Evolutionary conservation across 441 rosid genomes (phyloP), one percentile per base, ranked within the genome.

Genomic region (Erysimum pusillum): DNA sequence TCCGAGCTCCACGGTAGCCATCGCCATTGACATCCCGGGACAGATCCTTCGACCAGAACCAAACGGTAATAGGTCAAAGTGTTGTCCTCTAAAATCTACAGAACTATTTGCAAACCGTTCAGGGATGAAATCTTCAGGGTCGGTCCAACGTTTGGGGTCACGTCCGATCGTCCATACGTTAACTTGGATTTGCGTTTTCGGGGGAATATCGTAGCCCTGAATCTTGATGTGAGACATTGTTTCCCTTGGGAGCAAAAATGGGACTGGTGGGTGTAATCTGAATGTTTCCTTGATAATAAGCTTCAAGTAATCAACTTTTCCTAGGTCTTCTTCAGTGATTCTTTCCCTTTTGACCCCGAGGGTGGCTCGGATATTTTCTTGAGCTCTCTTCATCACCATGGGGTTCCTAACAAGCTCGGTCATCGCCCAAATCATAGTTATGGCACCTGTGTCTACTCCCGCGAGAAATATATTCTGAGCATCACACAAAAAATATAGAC

Each of bases 211-310:
- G 0, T 72, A 80, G 57, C 73, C 73, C 9, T 76, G 61, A n/a
- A 80, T 65, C 72, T 76, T 66, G 57, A 82, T 13, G 2, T 81
- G 71, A 20, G 82, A 74, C 8, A 85, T 17, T 15, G 89, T 64
- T 52, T 51, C 73, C 67, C 90, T 79, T 1, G 87, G 82, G 0
- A 86, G 60, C 9, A 87, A 39, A 64, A 83, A 36, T 3, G 88
- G 87, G 8, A 74, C 85, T 38, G 84, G 75, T 2, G 86, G 86
- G 42, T 85, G 91, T 35, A 87, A 20, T 9, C 91, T 77, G 75
- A 87, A 74, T 2, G 78, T 76, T 61, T 87, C 91, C 17, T 87
- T 87, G 5, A 81, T 71, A 17, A 88, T 60, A 34, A 82, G 74
- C 9, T 76, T 60, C 0, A 86, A 64, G 49, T 77, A 86, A 0